phyloP scores from a whole-genome alignment of 768 basidiomycete species.

The Russula sp. region DNA sequence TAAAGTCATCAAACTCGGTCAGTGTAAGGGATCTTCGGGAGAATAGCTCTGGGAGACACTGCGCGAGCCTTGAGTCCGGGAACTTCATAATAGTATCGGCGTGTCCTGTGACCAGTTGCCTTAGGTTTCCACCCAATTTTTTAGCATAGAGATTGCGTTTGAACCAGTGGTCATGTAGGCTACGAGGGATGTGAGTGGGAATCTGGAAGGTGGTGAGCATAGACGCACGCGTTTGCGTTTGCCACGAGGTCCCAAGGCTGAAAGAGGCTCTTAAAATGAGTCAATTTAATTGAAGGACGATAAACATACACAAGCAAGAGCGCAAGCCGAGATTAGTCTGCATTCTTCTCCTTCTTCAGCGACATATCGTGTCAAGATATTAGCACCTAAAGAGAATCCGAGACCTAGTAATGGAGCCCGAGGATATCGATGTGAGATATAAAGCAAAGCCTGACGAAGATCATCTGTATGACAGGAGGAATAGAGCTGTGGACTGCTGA shows the following conservation, averaged over 20 bases:
- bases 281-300: slow-evolving; percentile 17
- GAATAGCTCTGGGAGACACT: slow-evolving; percentile 47
- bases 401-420: slow-evolving; percentile 79
- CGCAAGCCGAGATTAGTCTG: slow-evolving; percentile 63
- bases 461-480: slow-evolving; percentile 91
- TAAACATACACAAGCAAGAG: slow-evolving; percentile 67
- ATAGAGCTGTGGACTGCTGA: slow-evolving; percentile 55
- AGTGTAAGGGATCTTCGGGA: slow-evolving; percentile 54
- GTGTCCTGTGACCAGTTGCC: slow-evolving; percentile 55
- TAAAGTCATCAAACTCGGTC: slow-evolving; percentile 55
- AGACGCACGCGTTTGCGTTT: slow-evolving; percentile 39
- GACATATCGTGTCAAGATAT: slow-evolving; percentile 84
- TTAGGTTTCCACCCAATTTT: slow-evolving; percentile 75
- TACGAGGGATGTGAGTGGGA: slow-evolving; percentile 34
- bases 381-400: slow-evolving; percentile 93
- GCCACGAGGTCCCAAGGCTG: slow-evolving; percentile 51
- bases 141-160: slow-evolving; percentile 68
- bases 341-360: slow-evolving; percentile 73
- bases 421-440: slow-evolving; percentile 71
- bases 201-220: background rate
- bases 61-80: slow-evolving; percentile 50
- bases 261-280: slow-evolving; percentile 3
- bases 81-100: slow-evolving; percentile 46
- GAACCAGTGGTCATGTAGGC: slow-evolving; percentile 54
- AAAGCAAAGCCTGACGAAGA: slow-evolving; percentile 73